Evolutionary conservation across 2,329 filamentous ascomycete species (phyloP).

Genomic region (Colletotrichum tanaceti): DNA sequence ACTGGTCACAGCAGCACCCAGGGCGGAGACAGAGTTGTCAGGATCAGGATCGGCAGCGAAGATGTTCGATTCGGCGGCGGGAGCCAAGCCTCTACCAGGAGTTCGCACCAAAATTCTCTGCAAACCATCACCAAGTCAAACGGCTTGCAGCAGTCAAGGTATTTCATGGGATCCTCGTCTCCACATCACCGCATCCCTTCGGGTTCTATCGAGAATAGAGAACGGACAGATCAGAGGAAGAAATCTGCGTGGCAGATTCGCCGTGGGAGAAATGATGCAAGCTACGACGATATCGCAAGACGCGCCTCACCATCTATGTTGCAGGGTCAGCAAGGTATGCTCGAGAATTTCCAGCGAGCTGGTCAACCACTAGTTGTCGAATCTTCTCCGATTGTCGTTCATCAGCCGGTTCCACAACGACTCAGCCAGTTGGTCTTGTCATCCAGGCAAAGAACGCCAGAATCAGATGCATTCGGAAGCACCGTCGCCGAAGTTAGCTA

Average conservation of each 20-base stretch:
- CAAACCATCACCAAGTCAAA: not conserved
- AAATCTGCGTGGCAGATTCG: not conserved
- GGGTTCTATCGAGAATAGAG: not conserved
- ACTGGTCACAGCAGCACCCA: slow-evolving; percentile 2
- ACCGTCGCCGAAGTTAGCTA: slow-evolving; percentile 23
- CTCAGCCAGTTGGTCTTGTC: slow-evolving; percentile 26
- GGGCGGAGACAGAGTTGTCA: slow-evolving; percentile 10
- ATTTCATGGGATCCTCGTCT: not conserved
- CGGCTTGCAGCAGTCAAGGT: not conserved
- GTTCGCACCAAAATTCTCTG: not conserved
- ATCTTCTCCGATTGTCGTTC: slow-evolving; percentile 21
- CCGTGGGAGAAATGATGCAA: not conserved
- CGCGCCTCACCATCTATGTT: not conserved
- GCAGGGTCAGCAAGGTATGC: not conserved
- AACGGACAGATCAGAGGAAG: not conserved
- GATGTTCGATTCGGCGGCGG: slow-evolving; percentile 11
- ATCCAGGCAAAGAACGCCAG: not conserved
- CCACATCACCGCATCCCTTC: not conserved
- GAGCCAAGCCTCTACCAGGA: slow-evolving; percentile 8
- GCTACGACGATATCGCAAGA: not conserved
- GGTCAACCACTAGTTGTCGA: slow-evolving; percentile 13
- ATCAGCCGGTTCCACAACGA: slow-evolving; percentile 37
- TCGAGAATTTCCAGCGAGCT: slow-evolving; percentile 13
- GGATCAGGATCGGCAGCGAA: slow-evolving; percentile 39
- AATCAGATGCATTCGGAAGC: slow-evolving; percentile 13